phyloP scores from a whole-genome alignment of 768 basidiomycete genomes.

The Trametes punicea region DNA sequence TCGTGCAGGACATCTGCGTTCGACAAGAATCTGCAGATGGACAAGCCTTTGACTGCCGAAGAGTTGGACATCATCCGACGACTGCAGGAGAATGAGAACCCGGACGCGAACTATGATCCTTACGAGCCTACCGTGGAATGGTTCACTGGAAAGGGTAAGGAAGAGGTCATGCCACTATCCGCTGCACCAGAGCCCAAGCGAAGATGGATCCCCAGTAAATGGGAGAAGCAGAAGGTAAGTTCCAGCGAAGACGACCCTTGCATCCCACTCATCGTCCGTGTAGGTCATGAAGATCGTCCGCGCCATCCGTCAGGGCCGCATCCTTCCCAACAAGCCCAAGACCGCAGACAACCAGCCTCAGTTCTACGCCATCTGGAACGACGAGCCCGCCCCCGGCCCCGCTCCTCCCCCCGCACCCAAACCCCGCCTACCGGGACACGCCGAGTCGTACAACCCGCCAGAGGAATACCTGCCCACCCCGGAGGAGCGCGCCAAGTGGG shows the following conservation, averaged over 20 bases:
- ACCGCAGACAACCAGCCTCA: slow-evolving; percentile 58
- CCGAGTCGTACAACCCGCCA: slow-evolving; percentile 99
- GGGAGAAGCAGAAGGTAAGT: slow-evolving; percentile 97
- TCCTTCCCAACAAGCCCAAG: slow-evolving; percentile 85
- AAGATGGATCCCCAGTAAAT: slow-evolving; percentile 95
- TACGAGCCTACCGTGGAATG: slow-evolving; percentile 94
- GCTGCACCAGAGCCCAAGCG: slow-evolving; percentile 93
- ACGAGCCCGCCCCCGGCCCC: slow-evolving; percentile 62
- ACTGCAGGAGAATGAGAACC: slow-evolving; percentile 87
- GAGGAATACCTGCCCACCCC: slow-evolving; percentile 91
- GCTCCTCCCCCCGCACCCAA: slow-evolving; percentile 95
- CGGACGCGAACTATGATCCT: slow-evolving; percentile 86
- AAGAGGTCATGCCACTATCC: slow-evolving; percentile 91
- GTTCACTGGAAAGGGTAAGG: slow-evolving; percentile 96
- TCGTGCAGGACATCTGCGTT: slow-evolving; percentile 80
- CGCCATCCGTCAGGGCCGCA: slow-evolving; percentile 94
- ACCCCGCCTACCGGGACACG: slow-evolving; percentile 80
- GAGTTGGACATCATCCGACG: slow-evolving; percentile 94
- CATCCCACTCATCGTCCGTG: background rate
- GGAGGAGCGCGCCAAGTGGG: slow-evolving; percentile 80
- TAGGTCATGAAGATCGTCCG: slow-evolving; percentile 99
- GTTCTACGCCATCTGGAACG: slow-evolving; percentile 89
- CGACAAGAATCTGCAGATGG: slow-evolving; percentile 81
- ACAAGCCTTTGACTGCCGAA: slow-evolving; percentile 82
- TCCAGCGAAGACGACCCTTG: background rate